Base-by-base conservation (phyloP, 2,329 filamentous ascomycete genomes). In the Exserohilum turcica region DNA sequence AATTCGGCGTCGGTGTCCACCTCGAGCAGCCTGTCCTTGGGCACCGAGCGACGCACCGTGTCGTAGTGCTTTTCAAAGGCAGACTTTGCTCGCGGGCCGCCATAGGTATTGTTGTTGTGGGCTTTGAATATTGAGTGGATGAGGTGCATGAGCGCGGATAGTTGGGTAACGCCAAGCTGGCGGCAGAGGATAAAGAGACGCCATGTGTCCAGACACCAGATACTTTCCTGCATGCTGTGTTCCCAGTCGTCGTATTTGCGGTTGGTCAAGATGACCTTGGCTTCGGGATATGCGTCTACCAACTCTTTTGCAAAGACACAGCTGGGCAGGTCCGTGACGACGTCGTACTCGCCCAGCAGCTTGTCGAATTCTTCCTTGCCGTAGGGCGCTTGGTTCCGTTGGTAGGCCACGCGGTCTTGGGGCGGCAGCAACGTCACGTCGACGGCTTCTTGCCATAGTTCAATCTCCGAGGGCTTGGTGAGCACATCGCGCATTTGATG, bases 351-450 rank as follows among this genome's bases (percentile, higher is more conserved):
- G 39, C 76, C 77, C 42, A 81, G 75, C 6, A 82, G 66, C 51
- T 71, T 69, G 65, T 82, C 79, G 72, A 78, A 81, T 56, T 80
- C 77, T 15, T 67, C 60, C 37, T 70, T 74, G 18, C 54, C 52
- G 15, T 67, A 66, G 12, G 67, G 63, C n/a, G 49, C 38, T 44
- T 53, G 31, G 28, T 56, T 57, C 21, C 48, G 56, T 45, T 60
- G 55, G 3, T 33, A 33, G 0, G 43, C 7, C 0, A 59, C 57
- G 10, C 59, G 54, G n/a, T 66, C 55, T 9, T 37, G 29, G 2
- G 62, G 43, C 6, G 63, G 48, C 39, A 66, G 37, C 19, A 65
- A 54, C 2, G 70, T 66, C 5, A 61, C 40, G 13, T 66, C 57
- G 35, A 67, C 56, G 27, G 67, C 70, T 65, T 72, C 68, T 47